Conservation (phyloP, 441 rosid species). For the Hura crepitans region DNA sequence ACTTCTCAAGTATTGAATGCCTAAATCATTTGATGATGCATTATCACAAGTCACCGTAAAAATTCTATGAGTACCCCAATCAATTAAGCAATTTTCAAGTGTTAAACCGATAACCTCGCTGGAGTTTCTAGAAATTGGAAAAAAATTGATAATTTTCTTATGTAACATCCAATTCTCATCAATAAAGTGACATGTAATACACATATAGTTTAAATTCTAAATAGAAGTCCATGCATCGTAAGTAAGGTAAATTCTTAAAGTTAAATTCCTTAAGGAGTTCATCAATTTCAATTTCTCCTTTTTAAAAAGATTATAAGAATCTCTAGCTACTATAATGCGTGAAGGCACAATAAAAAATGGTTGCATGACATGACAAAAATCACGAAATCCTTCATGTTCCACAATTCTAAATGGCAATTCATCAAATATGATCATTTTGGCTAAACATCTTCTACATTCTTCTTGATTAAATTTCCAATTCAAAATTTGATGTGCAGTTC, state of each 20-base stretch:
- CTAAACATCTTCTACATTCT: background rate
- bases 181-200: background rate
- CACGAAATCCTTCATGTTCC: background rate
- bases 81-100: too few relatives aligned
- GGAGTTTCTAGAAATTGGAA: too few relatives aligned
- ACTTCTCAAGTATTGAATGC: background rate
- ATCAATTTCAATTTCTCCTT: background rate
- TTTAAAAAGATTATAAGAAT: background rate
- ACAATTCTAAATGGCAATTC: background rate
- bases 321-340: too few relatives aligned
- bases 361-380: background rate
- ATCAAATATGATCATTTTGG: background rate
- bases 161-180: too few relatives aligned
- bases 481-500: too few relatives aligned
- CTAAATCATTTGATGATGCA: background rate
- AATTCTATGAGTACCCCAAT: too few relatives aligned
- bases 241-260: background rate
- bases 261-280: background rate
- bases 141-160: too few relatives aligned
- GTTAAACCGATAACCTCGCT: too few relatives aligned
- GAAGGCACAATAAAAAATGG: background rate
- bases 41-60: background rate
- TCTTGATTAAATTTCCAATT: background rate
- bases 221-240: background rate
- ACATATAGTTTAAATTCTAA: background rate